Base-by-base conservation (phyloP, 352 stramenopile species). In the Pythium dissotocum region DNA sequence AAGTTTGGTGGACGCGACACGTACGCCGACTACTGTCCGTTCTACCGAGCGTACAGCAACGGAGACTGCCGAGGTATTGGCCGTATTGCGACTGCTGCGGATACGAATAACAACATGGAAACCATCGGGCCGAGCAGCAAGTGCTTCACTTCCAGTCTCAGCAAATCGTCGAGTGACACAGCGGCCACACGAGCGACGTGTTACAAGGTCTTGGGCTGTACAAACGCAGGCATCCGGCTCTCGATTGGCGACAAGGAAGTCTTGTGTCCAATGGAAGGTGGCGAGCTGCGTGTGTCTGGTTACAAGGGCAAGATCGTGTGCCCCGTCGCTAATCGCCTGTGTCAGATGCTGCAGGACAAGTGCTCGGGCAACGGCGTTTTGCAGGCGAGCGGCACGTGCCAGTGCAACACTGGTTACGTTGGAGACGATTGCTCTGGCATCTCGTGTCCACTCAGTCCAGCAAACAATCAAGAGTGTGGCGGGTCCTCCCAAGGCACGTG, bases 11-110 rank as follows among this genome's bases (percentile, higher is more conserved):
- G 86, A 1, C 71, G 76, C 21, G 83, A 93, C 56, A 75, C 80
- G 16, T 94, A 81, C 48, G 77, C 83, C 0, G 88, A 95, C 71
- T 94, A 92, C 69, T 95, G 88, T 62, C 86, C 88, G 32, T 89
- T 91, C 59, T 94, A 90, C 59, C 75, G 78, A 2, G 83, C 76
- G 6, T 94, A 91, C 62, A 90, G 80, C 66, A 94, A 93, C 49
- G 86, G 86, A 2, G 88, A 93, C 53, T 95, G 88, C 46, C 77
- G 79, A 21, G 77, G 81, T 6, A 84, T 89, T 61, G 81, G 82
- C 21, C 77, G 70, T 6, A 63, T 74, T 0, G 16, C 74, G 0
- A 90, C 85, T 10, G 59, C 77, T 2, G 40, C 69, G 0, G 71
- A 88, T 54, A 61, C 77, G 2, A 62, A 61, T 14, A 85, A 85